A percentile compares a stretch with the other conserved stretches of the same genome.
These are phyloP conservation scores for Clavariopsis aquatica DNA, from an alignment of 495 filamentous ascomycete species.

Conservation along the genomic window DNA sequence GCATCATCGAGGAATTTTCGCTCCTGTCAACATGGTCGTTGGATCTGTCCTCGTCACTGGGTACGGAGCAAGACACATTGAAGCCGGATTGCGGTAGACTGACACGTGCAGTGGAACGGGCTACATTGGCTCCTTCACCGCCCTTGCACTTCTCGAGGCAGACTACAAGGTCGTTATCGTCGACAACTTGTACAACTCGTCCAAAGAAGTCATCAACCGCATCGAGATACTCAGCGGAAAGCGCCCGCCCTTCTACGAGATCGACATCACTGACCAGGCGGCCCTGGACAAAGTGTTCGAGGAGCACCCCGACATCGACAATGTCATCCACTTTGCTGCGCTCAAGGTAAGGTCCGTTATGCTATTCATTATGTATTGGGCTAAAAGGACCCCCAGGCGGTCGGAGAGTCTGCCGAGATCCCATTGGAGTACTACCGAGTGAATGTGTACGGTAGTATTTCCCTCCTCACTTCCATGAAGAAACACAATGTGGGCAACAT, in stretches of 20 bases:
- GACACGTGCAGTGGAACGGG: conserved; percentile 74
- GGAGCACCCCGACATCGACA: conserved; percentile 90
- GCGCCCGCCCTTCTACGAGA: conserved; percentile 78
- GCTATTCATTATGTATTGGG: not conserved
- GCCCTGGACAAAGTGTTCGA: conserved; percentile 84
- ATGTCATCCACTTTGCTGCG: conserved; percentile 97
- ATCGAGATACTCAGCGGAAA: conserved; percentile 92
- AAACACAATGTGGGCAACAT: conserved; percentile 90
- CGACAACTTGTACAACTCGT: conserved; percentile 96
- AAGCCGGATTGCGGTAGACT: conserved; percentile 1
- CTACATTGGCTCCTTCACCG: conserved; percentile 98
- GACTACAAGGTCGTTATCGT: conserved; percentile 95
- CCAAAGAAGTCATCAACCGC: conserved; percentile 80
- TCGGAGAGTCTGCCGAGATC: conserved; percentile 93
- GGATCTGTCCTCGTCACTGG: conserved; percentile 39
- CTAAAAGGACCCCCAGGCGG: conserved; percentile 61
- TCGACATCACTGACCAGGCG: conserved; percentile 83
- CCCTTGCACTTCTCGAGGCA: conserved; percentile 85
- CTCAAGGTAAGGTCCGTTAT: conserved; percentile 69
- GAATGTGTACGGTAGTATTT: conserved; percentile 92
- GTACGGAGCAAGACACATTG: conserved; percentile 15
- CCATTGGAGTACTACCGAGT: conserved; percentile 96
- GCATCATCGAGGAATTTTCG: not conserved
- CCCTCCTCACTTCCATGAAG: conserved; percentile 83
- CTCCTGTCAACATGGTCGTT: conserved; percentile 31